These are phyloP conservation scores for Metschnikowia proteae DNA, from an alignment of 805 yeast genomes.

Conservation along the genomic window DNA sequence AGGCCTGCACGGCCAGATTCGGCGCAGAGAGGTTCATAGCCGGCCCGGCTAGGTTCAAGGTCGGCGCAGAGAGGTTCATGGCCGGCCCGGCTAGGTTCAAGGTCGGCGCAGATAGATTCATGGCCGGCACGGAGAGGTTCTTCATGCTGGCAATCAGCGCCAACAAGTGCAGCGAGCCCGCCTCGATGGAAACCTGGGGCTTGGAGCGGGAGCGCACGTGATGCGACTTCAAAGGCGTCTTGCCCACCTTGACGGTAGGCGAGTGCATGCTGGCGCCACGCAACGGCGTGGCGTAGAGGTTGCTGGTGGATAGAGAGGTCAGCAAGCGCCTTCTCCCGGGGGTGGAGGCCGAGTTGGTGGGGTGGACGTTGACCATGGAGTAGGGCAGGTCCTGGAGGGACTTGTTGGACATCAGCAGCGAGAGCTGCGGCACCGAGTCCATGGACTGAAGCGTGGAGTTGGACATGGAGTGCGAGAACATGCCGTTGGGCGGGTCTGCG, in stretches of 20 bases:
- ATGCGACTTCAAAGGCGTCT: slow-evolving; percentile 29
- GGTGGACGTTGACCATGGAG: slow-evolving; percentile 15
- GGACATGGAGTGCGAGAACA: slow-evolving; percentile 12
- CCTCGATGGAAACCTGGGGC: slow-evolving; percentile 14
- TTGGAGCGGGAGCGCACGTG: slow-evolving; percentile 14
- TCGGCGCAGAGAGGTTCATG: not conserved
- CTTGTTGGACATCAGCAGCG: slow-evolving; percentile 34
- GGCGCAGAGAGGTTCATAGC: not conserved
- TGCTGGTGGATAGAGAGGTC: slow-evolving; percentile 29
- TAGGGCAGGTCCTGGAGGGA: slow-evolving; percentile 32
- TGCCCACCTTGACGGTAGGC: slow-evolving; percentile 26
- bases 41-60: not conserved
- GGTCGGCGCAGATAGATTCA: too few relatives aligned
- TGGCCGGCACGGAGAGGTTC: not conserved
- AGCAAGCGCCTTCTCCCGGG: slow-evolving; percentile 37
- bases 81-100: not conserved
- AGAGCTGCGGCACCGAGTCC: slow-evolving; percentile 36
- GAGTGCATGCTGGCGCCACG: slow-evolving; percentile 18
- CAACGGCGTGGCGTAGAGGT: slow-evolving; percentile 33
- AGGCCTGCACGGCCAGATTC: not conserved
- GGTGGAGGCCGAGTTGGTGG: slow-evolving; percentile 22
- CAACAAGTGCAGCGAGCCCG: slow-evolving; percentile 15
- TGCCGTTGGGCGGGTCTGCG: slow-evolving; percentile 19
- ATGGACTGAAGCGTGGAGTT: slow-evolving; percentile 25
- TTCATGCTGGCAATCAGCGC: slow-evolving; percentile 18